A percentile compares a stretch with the other conserved stretches of the same genome.
These are phyloP conservation scores for Thelonectria olida DNA, from an alignment of 2,329 filamentous ascomycete genomes.

Conservation along the genomic window DNA sequence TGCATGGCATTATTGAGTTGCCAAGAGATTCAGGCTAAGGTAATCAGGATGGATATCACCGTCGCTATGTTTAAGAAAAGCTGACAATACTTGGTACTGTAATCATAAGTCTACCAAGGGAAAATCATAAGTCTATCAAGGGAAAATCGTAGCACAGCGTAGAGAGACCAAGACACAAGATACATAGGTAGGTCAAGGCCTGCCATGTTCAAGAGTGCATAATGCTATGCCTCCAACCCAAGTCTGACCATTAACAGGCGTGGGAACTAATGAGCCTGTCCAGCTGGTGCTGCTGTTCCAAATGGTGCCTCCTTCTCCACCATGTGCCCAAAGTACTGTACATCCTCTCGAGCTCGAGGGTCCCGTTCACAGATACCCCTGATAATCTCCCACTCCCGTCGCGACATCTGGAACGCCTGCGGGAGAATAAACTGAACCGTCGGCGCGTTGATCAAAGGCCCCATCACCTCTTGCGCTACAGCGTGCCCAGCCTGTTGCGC, in stretches of 20 bases:
- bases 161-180: too few species aligned
- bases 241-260: too few species aligned
- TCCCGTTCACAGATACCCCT: slow-evolving; percentile 73
- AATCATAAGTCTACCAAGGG: too few species aligned
- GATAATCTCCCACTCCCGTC: slow-evolving; percentile 80
- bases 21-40: too few species aligned
- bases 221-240: too few species aligned
- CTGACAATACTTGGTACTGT: too few species aligned
- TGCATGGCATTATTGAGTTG: not conserved
- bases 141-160: too few species aligned
- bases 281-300: slow-evolving; percentile 25
- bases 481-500: slow-evolving; percentile 63
- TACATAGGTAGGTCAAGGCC: too few species aligned
- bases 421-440: slow-evolving; percentile 76
- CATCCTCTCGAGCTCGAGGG: slow-evolving; percentile 70
- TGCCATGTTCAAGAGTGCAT: too few species aligned
- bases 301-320: slow-evolving; percentile 58
- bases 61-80: too few species aligned
- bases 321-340: slow-evolving; percentile 64
- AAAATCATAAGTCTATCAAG: too few species aligned
- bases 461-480: slow-evolving; percentile 71
- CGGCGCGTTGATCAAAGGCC: slow-evolving; percentile 67
- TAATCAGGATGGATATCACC: too few species aligned
- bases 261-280: slow-evolving; percentile 20
- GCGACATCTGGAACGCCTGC: slow-evolving; percentile 73